phyloP scores from a whole-genome alignment of 176 grass and related monocot genomes.

The Avena sativa region DNA sequence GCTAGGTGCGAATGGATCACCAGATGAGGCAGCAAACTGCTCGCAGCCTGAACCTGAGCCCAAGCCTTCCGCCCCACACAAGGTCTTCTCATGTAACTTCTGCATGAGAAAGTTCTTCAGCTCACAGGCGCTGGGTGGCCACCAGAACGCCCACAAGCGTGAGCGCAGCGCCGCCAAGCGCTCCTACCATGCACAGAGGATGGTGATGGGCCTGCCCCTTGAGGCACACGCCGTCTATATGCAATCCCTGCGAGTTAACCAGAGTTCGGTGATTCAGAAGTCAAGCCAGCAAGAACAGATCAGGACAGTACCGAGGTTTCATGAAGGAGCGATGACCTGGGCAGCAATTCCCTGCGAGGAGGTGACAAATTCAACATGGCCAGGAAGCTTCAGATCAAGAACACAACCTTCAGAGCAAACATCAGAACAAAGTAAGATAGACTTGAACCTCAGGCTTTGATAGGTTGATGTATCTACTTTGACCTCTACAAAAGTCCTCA shows the following conservation, averaged over 20 bases:
- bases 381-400: constrained; percentile 71
- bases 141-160: constrained; percentile 93
- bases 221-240: constrained; percentile 69
- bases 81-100: constrained; percentile 94
- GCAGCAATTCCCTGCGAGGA: constrained; percentile 55
- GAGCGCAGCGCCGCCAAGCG: constrained; percentile 76
- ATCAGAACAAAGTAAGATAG: constrained; percentile 68
- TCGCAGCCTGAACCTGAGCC: constrained; percentile 41
- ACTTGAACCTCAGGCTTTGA: constrained; percentile 85
- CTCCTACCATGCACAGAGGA: constrained; percentile 67
- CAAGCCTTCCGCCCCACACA: constrained; percentile 52
- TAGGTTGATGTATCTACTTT: constrained; percentile 34
- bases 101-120: constrained; percentile 92
- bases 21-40: constrained; percentile 45
- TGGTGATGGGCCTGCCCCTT: constrained; percentile 70
- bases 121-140: constrained; percentile 85
- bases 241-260: constrained; percentile 61
- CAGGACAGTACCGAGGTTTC: constrained; percentile 50
- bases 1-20: constrained; percentile 40
- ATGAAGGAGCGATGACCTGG: constrained; percentile 49
- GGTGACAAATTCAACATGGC: constrained; percentile 54
- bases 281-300: constrained; percentile 37
- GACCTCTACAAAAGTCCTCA: constrained; percentile 31
- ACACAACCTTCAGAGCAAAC: constrained; percentile 49
- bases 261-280: constrained; percentile 56